Percentiles rank a stretch among this genome's conserved stretches.
Conservation (phyloP, 805 yeast species). For the Saccharomyces eubayanus region DNA sequence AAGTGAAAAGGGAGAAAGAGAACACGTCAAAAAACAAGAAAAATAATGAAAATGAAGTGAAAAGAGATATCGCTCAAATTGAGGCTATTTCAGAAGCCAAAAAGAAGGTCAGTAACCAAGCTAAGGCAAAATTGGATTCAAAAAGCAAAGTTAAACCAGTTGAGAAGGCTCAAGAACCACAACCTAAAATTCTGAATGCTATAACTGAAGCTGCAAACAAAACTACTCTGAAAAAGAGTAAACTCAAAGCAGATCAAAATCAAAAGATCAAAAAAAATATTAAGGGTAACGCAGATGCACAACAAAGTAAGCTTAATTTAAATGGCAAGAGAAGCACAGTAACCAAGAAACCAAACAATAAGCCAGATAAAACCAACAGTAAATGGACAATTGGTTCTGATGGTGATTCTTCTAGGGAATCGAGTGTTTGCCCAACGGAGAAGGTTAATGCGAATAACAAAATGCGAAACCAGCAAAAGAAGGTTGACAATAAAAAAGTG, state of each 20-base stretch:
- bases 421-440: not conserved
- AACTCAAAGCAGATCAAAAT: not conserved
- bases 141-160: not conserved
- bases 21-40: not conserved
- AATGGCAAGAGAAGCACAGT: not conserved
- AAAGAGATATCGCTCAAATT: not conserved
- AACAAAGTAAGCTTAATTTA: not conserved
- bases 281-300: not conserved
- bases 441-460: not conserved
- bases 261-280: not conserved
- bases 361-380: not conserved
- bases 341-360: not conserved
- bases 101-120: not conserved
- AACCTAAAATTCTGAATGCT: not conserved
- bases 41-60: not conserved
- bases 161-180: not conserved
- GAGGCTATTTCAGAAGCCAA: not conserved
- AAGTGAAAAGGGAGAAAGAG: not conserved
- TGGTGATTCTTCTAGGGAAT: not conserved
- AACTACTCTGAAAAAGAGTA: not conserved
- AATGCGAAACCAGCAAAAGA: not conserved
- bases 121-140: not conserved
- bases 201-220: too few species aligned
- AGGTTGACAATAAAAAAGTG: not conserved
- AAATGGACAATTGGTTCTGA: not conserved